These are phyloP conservation scores for Yarrowia yakushimensis DNA, from an alignment of 805 yeast genomes.

Conservation along the genomic window DNA sequence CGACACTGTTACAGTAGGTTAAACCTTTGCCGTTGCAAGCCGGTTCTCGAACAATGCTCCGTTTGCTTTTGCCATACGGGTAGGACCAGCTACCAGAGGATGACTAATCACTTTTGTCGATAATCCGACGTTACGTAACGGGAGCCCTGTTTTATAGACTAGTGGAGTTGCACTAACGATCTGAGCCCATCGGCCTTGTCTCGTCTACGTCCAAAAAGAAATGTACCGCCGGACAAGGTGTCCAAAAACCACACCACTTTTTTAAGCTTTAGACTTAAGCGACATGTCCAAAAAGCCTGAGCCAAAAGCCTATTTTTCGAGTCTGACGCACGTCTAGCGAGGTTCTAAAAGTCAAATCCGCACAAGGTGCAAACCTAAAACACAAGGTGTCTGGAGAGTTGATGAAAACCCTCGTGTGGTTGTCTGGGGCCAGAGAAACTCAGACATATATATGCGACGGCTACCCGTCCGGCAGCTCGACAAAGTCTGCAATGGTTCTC, in stretches of 20 bases:
- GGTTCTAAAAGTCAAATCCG: background rate
- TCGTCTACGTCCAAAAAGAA: too few relatives aligned
- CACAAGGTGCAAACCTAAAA: background rate
- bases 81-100: too few relatives aligned
- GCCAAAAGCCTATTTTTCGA: background rate
- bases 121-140: too few relatives aligned
- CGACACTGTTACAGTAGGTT: too few relatives aligned
- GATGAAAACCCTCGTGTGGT: constrained; percentile 8
- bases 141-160: too few relatives aligned
- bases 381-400: background rate
- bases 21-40: too few relatives aligned
- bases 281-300: background rate
- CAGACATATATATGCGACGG: background rate
- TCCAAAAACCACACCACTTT: constrained; percentile 4
- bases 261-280: background rate
- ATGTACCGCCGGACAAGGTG: too few relatives aligned
- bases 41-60: too few relatives aligned
- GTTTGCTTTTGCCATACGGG: too few relatives aligned
- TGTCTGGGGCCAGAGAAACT: background rate
- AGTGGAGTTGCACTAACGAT: too few relatives aligned
- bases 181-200: too few relatives aligned
- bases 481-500: background rate
- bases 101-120: too few relatives aligned
- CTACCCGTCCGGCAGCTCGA: background rate
- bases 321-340: constrained; percentile 8